These are phyloP conservation scores for Aspergillus sp. DNA, from an alignment of 2,329 filamentous ascomycete species.

Conservation along the genomic window DNA sequence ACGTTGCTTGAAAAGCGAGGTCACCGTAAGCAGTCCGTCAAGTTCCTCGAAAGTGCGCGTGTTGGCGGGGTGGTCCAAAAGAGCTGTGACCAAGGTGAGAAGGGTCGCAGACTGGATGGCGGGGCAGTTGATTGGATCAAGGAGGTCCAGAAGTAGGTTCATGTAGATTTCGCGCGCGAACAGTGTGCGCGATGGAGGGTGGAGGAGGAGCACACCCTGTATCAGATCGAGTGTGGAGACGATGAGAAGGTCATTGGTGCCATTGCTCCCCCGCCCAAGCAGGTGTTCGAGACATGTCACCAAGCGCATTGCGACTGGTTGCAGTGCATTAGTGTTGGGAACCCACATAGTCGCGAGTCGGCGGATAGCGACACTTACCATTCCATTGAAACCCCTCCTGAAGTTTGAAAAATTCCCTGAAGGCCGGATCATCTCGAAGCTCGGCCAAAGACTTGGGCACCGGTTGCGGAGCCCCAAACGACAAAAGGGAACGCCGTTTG, in stretches of 20 bases:
- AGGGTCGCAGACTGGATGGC: constrained; percentile 89
- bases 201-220: constrained; percentile 82
- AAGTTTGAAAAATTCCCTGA: constrained; percentile 92
- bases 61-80: constrained; percentile 83
- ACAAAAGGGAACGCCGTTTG: constrained; percentile 45
- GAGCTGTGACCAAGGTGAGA: constrained; percentile 82
- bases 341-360: background rate
- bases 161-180: constrained; percentile 91
- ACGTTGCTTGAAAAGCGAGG: constrained; percentile 87
- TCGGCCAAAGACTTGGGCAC: constrained; percentile 66
- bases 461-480: constrained; percentile 43
- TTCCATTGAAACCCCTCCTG: constrained; percentile 99
- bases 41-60: constrained; percentile 89
- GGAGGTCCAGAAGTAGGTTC: constrained; percentile 93
- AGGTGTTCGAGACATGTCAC: constrained; percentile 83
- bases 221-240: constrained; percentile 84
- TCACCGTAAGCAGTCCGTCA: constrained; percentile 88
- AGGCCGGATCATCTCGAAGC: constrained; percentile 79
- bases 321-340: constrained; percentile 7
- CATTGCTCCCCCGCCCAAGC: constrained; percentile 77
- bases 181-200: constrained; percentile 83
- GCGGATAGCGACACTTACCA: constrained; percentile 46
- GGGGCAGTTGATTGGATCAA: constrained; percentile 88
- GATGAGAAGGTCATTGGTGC: constrained; percentile 84
- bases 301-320: constrained; percentile 73